These are phyloP conservation scores for Gentiana dahurica DNA, from an alignment of 257 asterid species.

Conservation along the genomic window DNA sequence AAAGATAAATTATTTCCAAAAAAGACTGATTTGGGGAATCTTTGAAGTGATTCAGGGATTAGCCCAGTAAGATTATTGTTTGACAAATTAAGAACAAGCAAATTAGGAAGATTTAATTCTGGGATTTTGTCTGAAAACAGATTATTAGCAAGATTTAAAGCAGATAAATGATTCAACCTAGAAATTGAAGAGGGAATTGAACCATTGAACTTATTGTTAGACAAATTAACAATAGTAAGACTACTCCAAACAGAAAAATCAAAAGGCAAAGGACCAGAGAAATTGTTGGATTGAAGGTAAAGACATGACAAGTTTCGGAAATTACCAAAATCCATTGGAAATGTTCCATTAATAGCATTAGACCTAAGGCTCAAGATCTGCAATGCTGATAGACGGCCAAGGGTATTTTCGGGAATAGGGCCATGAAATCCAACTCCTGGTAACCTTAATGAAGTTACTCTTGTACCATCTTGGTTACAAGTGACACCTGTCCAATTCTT, in stretches of 20 bases:
- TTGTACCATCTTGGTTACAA: slow-evolving; percentile 57
- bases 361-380: slow-evolving; percentile 97
- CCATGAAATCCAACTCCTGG: slow-evolving; percentile 88
- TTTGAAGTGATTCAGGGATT: slow-evolving; percentile 74
- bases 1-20: slow-evolving; percentile 49
- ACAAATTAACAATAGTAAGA: slow-evolving; percentile 46
- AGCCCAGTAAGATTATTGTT: slow-evolving; percentile 58
- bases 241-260: slow-evolving; percentile 73
- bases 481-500: slow-evolving; percentile 63
- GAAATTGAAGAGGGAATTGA: slow-evolving; percentile 49
- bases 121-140: slow-evolving; percentile 60
- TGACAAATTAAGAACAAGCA: slow-evolving; percentile 62
- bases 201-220: slow-evolving; percentile 61
- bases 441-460: slow-evolving; percentile 53
- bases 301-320: slow-evolving; percentile 59
- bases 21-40: slow-evolving; percentile 65
- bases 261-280: slow-evolving; percentile 64
- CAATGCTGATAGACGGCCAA: slow-evolving; percentile 65
- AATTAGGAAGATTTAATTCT: slow-evolving; percentile 38
- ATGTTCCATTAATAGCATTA: slow-evolving; percentile 60
- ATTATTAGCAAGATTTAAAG: slow-evolving; percentile 67
- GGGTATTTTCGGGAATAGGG: slow-evolving; percentile 52
- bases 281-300: slow-evolving; percentile 76
- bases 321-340: slow-evolving; percentile 65
- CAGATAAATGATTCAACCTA: slow-evolving; percentile 39